Evolutionary conservation across 306 rosid genomes (phyloP).

Genomic region (Elaeagnus macrophylla): DNA sequence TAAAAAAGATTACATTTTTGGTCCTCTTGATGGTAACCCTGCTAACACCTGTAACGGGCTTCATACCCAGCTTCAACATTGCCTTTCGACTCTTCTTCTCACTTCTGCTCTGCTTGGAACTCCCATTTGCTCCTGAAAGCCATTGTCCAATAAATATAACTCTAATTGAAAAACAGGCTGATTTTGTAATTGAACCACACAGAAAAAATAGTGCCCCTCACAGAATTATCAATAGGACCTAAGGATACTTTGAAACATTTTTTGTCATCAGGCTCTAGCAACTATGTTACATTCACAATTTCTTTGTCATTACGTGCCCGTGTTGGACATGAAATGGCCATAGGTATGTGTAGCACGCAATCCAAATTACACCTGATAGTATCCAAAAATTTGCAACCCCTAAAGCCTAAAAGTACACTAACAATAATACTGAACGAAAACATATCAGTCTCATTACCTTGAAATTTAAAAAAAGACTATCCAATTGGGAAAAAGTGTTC

Average conservation of each 20-base stretch:
- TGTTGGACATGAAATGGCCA: no score
- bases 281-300: no score
- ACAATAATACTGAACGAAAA: no score
- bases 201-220: background rate
- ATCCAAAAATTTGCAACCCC: no score
- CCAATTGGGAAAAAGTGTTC: background rate
- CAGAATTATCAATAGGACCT: background rate
- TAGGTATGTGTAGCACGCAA: no score
- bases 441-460: no score
- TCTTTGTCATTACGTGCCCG: no score
- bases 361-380: no score
- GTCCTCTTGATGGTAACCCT: constrained; percentile 87
- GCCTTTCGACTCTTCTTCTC: constrained; percentile 99
- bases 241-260: no score
- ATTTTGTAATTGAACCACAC: background rate
- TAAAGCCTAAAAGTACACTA: no score
- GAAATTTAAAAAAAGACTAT: no score
- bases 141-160: constrained; percentile 9
- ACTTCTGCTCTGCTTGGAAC: constrained; percentile 93
- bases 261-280: no score
- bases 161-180: background rate
- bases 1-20: constrained; percentile 42
- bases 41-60: constrained; percentile 77
- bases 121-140: constrained; percentile 48
- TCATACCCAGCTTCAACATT: constrained; percentile 89